Percentiles rank a stretch among this genome's conserved stretches.
Conservation (phyloP, 1,139 yeast genomes). For the Kodamaea suecica region DNA sequence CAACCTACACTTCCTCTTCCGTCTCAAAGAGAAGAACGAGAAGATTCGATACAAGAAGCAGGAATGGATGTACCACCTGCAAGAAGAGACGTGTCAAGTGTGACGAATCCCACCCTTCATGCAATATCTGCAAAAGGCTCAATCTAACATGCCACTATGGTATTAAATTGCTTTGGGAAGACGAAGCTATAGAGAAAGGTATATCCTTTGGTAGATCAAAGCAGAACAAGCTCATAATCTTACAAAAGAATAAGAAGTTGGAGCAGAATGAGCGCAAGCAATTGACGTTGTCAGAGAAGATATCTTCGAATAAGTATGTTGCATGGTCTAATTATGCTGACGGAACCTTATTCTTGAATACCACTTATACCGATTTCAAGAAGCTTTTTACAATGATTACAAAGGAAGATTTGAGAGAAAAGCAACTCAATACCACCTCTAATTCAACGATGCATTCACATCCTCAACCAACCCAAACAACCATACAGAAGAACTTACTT, state of each 20-base stretch:
- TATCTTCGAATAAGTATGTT: slow-evolving; percentile 7
- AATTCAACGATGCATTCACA: neutral
- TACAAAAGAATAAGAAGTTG: slow-evolving; percentile 10
- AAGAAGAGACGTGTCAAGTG: slow-evolving; percentile 27
- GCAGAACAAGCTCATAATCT: slow-evolving; percentile 14
- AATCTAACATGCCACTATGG: slow-evolving; percentile 20
- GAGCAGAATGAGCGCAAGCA: slow-evolving; percentile 8
- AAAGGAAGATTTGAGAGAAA: slow-evolving; percentile 4
- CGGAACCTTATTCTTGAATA: slow-evolving; percentile 22
- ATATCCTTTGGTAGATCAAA: slow-evolving; percentile 35
- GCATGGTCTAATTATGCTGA: slow-evolving; percentile 12
- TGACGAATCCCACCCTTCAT: slow-evolving; percentile 29
- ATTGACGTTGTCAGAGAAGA: slow-evolving; percentile 14
- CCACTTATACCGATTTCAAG: slow-evolving; percentile 21
- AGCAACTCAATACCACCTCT: neutral
- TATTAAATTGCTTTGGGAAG: slow-evolving; percentile 27
- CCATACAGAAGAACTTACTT: too few relatives aligned
- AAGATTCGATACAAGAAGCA: slow-evolving; percentile 16
- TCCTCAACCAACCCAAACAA: neutral
- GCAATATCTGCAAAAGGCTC: slow-evolving; percentile 22
- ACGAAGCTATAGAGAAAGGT: slow-evolving; percentile 31
- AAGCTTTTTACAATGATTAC: slow-evolving; percentile 7
- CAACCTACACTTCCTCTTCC: neutral
- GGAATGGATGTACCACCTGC: slow-evolving; percentile 27
- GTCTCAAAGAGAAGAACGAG: slow-evolving; percentile 4